phyloP scores from a whole-genome alignment of 768 basidiomycete genomes.

The Suillus sp. region DNA sequence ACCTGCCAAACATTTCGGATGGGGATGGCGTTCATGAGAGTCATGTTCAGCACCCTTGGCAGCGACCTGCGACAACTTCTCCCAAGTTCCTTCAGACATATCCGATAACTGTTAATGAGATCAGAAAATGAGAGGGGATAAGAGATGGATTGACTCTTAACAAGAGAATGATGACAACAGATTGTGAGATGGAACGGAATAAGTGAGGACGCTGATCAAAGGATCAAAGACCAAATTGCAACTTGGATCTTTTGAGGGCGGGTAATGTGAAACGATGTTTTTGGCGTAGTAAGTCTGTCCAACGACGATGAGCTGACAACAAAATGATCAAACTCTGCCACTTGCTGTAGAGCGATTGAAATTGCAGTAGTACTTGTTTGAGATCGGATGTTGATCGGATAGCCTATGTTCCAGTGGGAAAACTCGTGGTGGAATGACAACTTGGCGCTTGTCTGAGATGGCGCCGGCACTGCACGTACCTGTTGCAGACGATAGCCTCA shows the following conservation, averaged over 20 bases:
- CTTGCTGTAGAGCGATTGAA: background rate
- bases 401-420: too few relatives aligned
- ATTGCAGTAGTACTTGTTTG: background rate
- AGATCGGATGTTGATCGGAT: background rate
- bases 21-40: background rate
- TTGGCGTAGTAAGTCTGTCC: background rate
- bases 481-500: too few relatives aligned
- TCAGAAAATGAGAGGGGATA: background rate
- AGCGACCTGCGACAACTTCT: background rate
- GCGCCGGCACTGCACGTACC: background rate
- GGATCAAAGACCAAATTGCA: background rate
- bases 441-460: background rate
- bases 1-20: background rate
- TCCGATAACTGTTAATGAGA: background rate
- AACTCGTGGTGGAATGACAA: background rate
- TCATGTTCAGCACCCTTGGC: background rate
- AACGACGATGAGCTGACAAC: background rate
- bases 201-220: background rate
- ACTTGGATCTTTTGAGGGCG: background rate
- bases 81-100: background rate
- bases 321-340: background rate
- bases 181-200: background rate
- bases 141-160: background rate
- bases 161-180: background rate
- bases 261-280: background rate